Percentiles rank a stretch among this genome's conserved stretches.
These are phyloP conservation scores for Podospora conica DNA, from an alignment of 495 filamentous ascomycete species.

Conservation along the genomic window DNA sequence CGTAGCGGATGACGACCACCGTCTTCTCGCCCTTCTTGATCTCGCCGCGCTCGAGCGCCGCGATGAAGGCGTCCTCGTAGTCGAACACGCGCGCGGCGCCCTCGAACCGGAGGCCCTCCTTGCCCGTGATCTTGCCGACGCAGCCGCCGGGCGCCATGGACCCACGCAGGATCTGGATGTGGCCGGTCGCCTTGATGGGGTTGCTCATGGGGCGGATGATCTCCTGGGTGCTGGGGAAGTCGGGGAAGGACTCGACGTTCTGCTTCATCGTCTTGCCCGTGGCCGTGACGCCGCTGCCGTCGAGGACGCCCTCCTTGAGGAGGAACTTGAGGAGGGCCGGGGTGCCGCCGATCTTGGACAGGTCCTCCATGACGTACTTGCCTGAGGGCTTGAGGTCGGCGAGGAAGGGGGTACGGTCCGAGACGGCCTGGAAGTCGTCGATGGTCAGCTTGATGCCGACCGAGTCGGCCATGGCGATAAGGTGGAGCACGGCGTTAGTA, in stretches of 20 bases:
- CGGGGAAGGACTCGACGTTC: constrained; percentile 72
- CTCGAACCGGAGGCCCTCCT: constrained; percentile 84
- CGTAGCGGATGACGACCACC: constrained; percentile 95
- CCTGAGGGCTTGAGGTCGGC: constrained; percentile 96
- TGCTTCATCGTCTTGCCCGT: constrained; percentile 90
- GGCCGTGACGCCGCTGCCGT: constrained; percentile 84
- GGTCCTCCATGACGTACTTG: constrained; percentile 93
- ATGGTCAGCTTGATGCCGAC: constrained; percentile 92
- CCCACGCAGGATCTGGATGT: constrained; percentile 95
- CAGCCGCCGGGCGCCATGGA: constrained; percentile 84
- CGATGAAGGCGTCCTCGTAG: constrained; percentile 73
- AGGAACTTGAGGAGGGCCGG: constrained; percentile 88
- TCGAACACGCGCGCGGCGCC: constrained; percentile 88
- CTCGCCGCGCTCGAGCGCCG: constrained; percentile 68
- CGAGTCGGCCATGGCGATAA: constrained; percentile 92
- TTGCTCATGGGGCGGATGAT: constrained; percentile 88
- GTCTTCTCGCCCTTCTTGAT: constrained; percentile 97
- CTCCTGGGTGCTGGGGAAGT: constrained; percentile 76
- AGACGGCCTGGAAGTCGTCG: constrained; percentile 95
- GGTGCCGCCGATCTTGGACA: constrained; percentile 85
- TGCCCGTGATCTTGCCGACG: constrained; percentile 98
- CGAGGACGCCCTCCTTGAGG: constrained; percentile 80
- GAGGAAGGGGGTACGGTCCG: constrained; percentile 85
- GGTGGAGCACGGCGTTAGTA: constrained; percentile 93
- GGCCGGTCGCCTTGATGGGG: constrained; percentile 89